Evolutionary conservation across 2,329 filamentous ascomycete species (phyloP).

Genomic region (Cercospora berteroae): DNA sequence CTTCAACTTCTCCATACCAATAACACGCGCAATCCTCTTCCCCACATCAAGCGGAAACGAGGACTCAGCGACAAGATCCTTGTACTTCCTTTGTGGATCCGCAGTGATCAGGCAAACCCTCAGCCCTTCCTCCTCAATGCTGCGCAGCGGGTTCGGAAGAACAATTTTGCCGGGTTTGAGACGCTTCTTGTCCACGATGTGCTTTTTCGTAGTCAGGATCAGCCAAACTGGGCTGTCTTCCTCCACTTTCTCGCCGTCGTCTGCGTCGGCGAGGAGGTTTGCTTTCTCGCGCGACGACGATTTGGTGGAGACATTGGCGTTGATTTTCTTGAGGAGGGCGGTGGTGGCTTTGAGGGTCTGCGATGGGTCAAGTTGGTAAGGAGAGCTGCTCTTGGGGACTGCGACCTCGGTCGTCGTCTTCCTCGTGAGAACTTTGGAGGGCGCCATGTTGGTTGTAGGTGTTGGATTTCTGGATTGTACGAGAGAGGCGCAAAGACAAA

Average conservation of each 20-base stretch:
- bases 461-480: neutral
- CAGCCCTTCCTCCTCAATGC: slow-evolving; percentile 42
- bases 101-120: slow-evolving; percentile 85
- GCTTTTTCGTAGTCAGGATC: slow-evolving; percentile 63
- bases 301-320: slow-evolving; percentile 44
- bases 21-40: slow-evolving; percentile 57
- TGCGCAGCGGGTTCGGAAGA: slow-evolving; percentile 59
- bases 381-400: slow-evolving; percentile 28
- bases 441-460: slow-evolving; percentile 26
- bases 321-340: slow-evolving; percentile 56
- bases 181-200: slow-evolving; percentile 68
- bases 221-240: slow-evolving; percentile 60
- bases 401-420: slow-evolving; percentile 27
- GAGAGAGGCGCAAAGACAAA: neutral
- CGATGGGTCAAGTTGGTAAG: slow-evolving; percentile 45
- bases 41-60: slow-evolving; percentile 53
- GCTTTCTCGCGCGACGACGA: slow-evolving; percentile 52
- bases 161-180: slow-evolving; percentile 80
- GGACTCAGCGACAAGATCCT: slow-evolving; percentile 76
- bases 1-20: slow-evolving; percentile 82
- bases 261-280: slow-evolving; percentile 54
- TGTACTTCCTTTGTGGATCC: slow-evolving; percentile 79
- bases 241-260: slow-evolving; percentile 45
- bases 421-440: slow-evolving; percentile 38
- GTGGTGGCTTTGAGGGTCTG: slow-evolving; percentile 60